Base-by-base conservation (phyloP, 495 filamentous ascomycete species). In the Aspergillus biplanus region DNA sequence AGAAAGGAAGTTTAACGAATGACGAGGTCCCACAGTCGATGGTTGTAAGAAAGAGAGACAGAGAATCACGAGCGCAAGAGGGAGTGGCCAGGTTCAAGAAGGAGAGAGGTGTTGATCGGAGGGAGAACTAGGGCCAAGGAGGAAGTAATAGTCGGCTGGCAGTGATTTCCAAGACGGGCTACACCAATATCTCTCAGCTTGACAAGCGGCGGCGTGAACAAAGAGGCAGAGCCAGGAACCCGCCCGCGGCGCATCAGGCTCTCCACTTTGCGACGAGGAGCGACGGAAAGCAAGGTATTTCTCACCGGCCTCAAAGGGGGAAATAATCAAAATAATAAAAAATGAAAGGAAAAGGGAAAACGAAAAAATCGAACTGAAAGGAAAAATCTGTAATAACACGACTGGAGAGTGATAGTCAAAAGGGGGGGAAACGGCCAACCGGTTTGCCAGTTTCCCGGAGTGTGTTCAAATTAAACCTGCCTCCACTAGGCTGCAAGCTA, bases 1-100 rank as follows among this genome's bases (percentile, higher is more conserved):
- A 66, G 59, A 66, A 59, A 37, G 35, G 47, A 60, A 56, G 27
- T 46, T 62, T 72, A 77, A 79, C 74, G 75, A 78, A 57, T 74
- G 75, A 71, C 69, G 67, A 44, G 70, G 66, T 67, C 66, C 58
- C 63, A 52, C 37, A 59, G 7, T 11, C 33, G 58, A 60, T 39
- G 56, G 58, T 54, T 59, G 48, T 44, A 52, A 56, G 16, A 56
- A 63, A 9, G 47, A 50, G 21, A 56, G 52, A 59, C 35, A 49
- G 50, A 48, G 21, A 27, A 27, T 49, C 18, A 55, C 50, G 54
- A 59, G 15, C 7, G 21, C 62, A 61, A 56, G 55, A 55, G 55
- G 54, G 37, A 33, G 56, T 52, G 63, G 34, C 54, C 54, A 59
- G 64, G 46, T 33, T 58, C 46, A 13, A 60, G 33, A 34, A 59